Base-by-base conservation (phyloP, 805 yeast species). In the Pichia sporocuriosa region DNA sequence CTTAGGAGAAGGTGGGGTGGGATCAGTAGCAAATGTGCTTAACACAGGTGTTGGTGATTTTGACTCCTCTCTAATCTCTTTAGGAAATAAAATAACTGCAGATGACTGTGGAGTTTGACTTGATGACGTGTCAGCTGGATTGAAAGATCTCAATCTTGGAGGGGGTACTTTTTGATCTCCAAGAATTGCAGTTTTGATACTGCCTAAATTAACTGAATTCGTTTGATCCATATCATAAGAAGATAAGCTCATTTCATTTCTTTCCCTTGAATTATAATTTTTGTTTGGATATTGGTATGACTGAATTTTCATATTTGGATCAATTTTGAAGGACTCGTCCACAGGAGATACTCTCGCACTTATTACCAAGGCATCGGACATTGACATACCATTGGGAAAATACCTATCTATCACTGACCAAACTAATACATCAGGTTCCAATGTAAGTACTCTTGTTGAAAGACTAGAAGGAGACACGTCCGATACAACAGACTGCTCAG, bases 381-480 rank as follows among this genome's bases (percentile, higher is more conserved):
- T 72, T 2, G 58, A 49, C 88, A 82, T 84, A 0, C 87, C 86
- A n/a, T 65, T 56, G 0, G 88, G 85, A 54, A 64, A 84, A 51
- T 70, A 72, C 17, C 63, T 63, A 44, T 83, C 88, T 8, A 84
- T 49, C 0, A 82, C 50, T 9, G 62, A 59, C 75, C 79, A 77
- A 1, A 84, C 75, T 16, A 65, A 58, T 37, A 70, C 73, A 53
- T 84, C 90, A 0, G 93, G 85, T 43, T 75, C 79, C 4, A 80
- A 40, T 2, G 48, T 28, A 13, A 22, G 16, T 6, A 12, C 21
- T 28, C 28, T 36, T 33, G 25, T n/a, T 4, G 26, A 26, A 12
- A 13, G 29, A 7, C 6, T 11, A 9, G n/a, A n/a, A n/a, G n/a
- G n/a, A n/a, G n/a, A n/a, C n/a, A n/a, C n/a, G n/a, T n/a, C n/a